Evolutionary conservation across 2,329 filamentous ascomycete species (phyloP).

Genomic region (Coleophoma cylindrospora): DNA sequence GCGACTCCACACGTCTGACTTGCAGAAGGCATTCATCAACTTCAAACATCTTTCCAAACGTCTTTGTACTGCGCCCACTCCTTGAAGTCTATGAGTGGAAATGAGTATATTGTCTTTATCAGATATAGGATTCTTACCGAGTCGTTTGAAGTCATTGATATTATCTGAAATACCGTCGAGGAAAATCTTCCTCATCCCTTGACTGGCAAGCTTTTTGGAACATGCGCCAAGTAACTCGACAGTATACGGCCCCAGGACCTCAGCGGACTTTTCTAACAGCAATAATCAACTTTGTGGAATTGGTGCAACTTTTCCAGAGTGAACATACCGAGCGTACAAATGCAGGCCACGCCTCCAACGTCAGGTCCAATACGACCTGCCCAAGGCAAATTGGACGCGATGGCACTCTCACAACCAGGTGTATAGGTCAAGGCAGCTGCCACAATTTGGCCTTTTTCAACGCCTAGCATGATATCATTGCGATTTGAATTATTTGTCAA

Average conservation of each 20-base stretch:
- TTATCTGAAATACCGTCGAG: conserved; percentile 49
- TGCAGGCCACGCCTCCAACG: conserved; percentile 55
- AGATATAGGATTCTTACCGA: conserved; percentile 37
- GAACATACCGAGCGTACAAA: conserved; percentile 49
- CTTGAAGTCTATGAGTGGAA: conserved; percentile 41
- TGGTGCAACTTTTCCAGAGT: neutral
- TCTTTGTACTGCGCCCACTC: conserved; percentile 55
- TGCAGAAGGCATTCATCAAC: neutral
- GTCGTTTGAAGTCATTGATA: conserved; percentile 42
- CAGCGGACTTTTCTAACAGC: too few relatives aligned
- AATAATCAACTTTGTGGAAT: neutral
- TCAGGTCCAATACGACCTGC: conserved; percentile 41
- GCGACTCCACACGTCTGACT: too few relatives aligned
- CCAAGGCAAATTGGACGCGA: conserved; percentile 50
- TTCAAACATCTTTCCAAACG: conserved; percentile 38
- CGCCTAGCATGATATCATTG: conserved; percentile 47
- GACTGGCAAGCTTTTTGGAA: conserved; percentile 38
- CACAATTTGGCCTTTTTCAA: conserved; percentile 43
- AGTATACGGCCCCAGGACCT: conserved; percentile 22
- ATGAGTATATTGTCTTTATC: neutral
- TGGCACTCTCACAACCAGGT: conserved; percentile 38
- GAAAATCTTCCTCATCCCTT: conserved; percentile 49
- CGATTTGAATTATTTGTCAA: conserved; percentile 42
- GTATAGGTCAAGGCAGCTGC: conserved; percentile 51
- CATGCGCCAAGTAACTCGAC: conserved; percentile 49